phyloP scores from a whole-genome alignment of 192 early-diverging fungal species.

The Radiomyces spectabilis region DNA sequence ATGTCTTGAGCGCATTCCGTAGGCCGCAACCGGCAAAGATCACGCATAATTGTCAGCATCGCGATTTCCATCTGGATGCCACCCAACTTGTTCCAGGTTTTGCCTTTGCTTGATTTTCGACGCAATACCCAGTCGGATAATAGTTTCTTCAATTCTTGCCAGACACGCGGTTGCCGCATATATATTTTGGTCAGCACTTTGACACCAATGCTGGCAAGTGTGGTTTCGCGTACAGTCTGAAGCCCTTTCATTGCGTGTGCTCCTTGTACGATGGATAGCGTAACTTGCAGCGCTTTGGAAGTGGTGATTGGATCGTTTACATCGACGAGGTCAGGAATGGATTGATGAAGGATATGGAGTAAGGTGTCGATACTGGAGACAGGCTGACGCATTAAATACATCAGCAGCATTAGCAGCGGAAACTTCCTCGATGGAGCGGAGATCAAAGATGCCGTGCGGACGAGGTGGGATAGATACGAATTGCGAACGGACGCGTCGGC shows the following conservation, averaged over 20 bases:
- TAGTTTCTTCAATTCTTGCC: conserved; percentile 42
- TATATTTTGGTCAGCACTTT: conserved; percentile 36
- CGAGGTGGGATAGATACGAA: background rate
- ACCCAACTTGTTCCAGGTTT: background rate
- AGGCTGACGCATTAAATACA: conserved; percentile 33
- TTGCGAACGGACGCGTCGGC: background rate
- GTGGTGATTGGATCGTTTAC: conserved; percentile 39
- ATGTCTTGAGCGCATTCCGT: conserved; percentile 37
- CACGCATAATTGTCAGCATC: conserved; percentile 39
- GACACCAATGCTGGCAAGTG: conserved; percentile 36
- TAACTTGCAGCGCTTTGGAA: conserved; percentile 35
- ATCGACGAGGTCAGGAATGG: conserved; percentile 37
- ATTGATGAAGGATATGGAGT: conserved; percentile 34
- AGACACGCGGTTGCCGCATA: conserved; percentile 41
- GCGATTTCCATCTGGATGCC: conserved; percentile 39
- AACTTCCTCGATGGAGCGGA: conserved; percentile 15
- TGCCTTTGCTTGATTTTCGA: conserved; percentile 20
- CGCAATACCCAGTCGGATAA: conserved; percentile 42
- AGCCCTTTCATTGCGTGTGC: background rate
- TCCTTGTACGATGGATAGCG: conserved; percentile 32
- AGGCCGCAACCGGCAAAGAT: conserved; percentile 35
- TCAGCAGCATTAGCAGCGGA: conserved; percentile 36
- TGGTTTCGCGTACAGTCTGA: background rate
- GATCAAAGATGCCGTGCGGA: background rate
- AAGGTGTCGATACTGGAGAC: conserved; percentile 9